These are phyloP conservation scores for Clarkia xantiana DNA, from an alignment of 345 rosid species.

Conservation along the genomic window DNA sequence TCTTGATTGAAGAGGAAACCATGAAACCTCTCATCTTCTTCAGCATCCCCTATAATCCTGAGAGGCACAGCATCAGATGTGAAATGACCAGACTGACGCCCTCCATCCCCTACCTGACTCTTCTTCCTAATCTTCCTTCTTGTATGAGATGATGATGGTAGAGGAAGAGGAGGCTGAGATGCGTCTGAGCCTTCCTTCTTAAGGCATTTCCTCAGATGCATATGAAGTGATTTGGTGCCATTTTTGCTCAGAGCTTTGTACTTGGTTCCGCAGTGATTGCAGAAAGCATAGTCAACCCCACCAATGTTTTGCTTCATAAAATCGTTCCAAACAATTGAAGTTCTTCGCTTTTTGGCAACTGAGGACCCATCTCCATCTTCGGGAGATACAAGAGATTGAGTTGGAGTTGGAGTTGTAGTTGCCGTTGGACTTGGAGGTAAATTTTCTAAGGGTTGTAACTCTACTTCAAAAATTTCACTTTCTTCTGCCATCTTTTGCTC, in stretches of 20 bases:
- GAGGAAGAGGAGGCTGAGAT: background rate
- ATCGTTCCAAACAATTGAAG: slow-evolving; percentile 5
- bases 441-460: too few species aligned
- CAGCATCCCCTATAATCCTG: background rate
- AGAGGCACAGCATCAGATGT: background rate
- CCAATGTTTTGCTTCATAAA: slow-evolving; percentile 3
- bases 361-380: too few species aligned
- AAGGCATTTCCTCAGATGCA: slow-evolving; percentile 1
- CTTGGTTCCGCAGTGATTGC: slow-evolving; percentile 4
- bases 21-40: background rate
- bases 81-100: background rate
- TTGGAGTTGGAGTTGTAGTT: too few species aligned
- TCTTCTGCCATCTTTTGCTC: too few species aligned
- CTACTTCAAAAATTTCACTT: too few species aligned
- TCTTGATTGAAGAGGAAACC: slow-evolving; percentile 3
- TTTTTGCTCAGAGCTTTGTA: slow-evolving; percentile 6
- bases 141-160: background rate
- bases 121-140: background rate
- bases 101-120: too few species aligned
- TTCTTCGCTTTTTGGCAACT: background rate
- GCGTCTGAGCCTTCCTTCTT: background rate
- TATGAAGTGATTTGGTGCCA: slow-evolving; percentile 3
- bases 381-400: too few species aligned
- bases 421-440: too few species aligned
- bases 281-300: slow-evolving; percentile 5